phyloP scores from a whole-genome alignment of 257 asterid genomes.

The Solanum commersonii region DNA sequence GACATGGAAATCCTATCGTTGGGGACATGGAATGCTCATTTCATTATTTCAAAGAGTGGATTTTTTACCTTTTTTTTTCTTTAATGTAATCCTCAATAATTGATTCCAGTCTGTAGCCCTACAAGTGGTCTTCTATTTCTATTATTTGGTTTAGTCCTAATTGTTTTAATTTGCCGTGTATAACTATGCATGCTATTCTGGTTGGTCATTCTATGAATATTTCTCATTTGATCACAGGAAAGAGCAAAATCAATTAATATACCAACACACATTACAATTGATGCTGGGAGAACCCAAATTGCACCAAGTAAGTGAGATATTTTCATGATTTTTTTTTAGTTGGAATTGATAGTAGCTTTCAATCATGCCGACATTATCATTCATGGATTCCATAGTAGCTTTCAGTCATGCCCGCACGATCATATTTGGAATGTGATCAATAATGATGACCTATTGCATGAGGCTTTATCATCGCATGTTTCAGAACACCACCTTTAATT shows the following conservation, averaged over 20 bases:
- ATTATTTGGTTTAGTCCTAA: background rate
- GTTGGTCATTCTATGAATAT: background rate
- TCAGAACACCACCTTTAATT: background rate
- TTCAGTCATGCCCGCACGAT: background rate
- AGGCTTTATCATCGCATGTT: background rate
- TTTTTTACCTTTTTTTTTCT: background rate
- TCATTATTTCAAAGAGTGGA: background rate
- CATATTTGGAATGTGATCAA: background rate
- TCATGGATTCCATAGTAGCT: background rate
- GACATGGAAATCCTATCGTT: background rate
- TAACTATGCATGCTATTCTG: background rate
- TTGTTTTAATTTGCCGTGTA: background rate
- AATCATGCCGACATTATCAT: background rate
- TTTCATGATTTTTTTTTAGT: background rate
- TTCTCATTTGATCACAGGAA: constrained; percentile 35
- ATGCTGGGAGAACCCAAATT: constrained; percentile 97
- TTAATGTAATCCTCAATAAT: background rate
- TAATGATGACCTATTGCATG: background rate
- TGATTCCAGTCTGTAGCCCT: background rate
- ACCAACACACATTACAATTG: constrained; percentile 77
- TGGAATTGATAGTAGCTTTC: background rate
- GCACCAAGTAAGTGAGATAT: constrained; percentile 73
- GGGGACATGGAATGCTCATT: background rate
- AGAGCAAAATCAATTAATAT: constrained; percentile 66
- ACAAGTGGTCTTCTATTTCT: background rate